Percentiles rank a stretch among this genome's conserved stretches.
phyloP scores from a whole-genome alignment of 2,329 filamentous ascomycete species.

The Phoma sp. region DNA sequence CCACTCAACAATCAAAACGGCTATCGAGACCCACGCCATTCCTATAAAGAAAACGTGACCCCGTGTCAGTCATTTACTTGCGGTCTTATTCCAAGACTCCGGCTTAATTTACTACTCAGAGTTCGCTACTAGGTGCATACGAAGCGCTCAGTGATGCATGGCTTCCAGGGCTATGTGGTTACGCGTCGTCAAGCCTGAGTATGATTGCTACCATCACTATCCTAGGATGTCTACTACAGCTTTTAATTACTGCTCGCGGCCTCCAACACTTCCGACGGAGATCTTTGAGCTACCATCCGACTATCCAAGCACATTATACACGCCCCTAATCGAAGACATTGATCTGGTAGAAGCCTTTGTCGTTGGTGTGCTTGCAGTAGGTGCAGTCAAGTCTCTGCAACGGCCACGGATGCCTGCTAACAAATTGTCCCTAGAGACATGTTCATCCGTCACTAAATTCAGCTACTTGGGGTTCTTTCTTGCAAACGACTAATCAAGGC shows the following conservation, averaged over 20 bases:
- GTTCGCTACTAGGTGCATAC: no score
- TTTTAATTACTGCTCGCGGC: background rate
- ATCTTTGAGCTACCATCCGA: background rate
- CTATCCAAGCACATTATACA: background rate
- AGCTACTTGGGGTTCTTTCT: background rate
- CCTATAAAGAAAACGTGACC: background rate
- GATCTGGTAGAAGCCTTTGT: background rate
- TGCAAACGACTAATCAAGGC: background rate
- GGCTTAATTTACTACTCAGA: no score
- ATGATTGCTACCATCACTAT: background rate
- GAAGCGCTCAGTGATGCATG: no score
- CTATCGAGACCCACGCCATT: background rate
- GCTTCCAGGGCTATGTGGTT: no score
- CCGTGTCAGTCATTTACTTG: no score
- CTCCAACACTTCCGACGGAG: background rate
- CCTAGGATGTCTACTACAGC: no score
- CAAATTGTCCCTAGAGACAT: background rate
- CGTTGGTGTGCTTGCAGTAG: background rate
- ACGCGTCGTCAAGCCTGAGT: background rate
- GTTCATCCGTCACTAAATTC: background rate
- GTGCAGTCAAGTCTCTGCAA: no score
- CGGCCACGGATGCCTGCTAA: background rate
- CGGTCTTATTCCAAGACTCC: no score
- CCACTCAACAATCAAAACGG: constrained; percentile 22
- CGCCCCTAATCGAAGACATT: background rate